A percentile compares a stretch with the other conserved stretches of the same genome.
Conservation (phyloP, 257 asterid genomes). For the Ilex asprella region DNA sequence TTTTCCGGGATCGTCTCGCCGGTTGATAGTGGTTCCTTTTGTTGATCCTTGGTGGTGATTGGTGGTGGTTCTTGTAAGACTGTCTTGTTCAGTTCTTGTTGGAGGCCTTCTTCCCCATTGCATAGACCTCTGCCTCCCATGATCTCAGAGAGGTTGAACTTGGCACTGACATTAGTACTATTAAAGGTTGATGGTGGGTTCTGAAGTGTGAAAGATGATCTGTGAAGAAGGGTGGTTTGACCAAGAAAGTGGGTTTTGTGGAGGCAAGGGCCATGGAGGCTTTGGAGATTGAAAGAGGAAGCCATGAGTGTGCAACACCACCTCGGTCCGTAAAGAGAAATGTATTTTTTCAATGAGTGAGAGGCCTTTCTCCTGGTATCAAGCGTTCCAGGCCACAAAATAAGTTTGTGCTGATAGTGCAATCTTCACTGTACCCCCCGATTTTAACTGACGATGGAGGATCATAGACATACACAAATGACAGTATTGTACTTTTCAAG, state of each 20-base stretch:
- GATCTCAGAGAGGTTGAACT: slow-evolving; percentile 69
- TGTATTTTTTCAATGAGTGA: too few relatives aligned
- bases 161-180: slow-evolving; percentile 37
- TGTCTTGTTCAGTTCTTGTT: slow-evolving; percentile 43
- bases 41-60: slow-evolving; percentile 9
- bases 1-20: slow-evolving; percentile 30
- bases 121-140: slow-evolving; percentile 79
- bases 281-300: slow-evolving; percentile 48
- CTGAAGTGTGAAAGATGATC: slow-evolving; percentile 17
- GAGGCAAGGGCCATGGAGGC: slow-evolving; percentile 28
- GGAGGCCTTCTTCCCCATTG: slow-evolving; percentile 67
- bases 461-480: too few relatives aligned
- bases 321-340: too few relatives aligned
- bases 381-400: too few relatives aligned
- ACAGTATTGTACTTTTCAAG: too few relatives aligned
- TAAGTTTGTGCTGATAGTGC: too few relatives aligned
- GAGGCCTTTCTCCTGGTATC: too few relatives aligned
- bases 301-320: slow-evolving; percentile 31
- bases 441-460: too few relatives aligned
- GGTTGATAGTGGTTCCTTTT: slow-evolving; percentile 9
- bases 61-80: slow-evolving; percentile 26
- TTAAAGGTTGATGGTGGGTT: slow-evolving; percentile 16
- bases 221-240: slow-evolving; percentile 30
- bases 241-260: slow-evolving; percentile 61
- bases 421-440: too few relatives aligned